These are phyloP conservation scores for Saccharum officinarum DNA, from an alignment of 176 grass and related monocot genomes.

Conservation along the genomic window DNA sequence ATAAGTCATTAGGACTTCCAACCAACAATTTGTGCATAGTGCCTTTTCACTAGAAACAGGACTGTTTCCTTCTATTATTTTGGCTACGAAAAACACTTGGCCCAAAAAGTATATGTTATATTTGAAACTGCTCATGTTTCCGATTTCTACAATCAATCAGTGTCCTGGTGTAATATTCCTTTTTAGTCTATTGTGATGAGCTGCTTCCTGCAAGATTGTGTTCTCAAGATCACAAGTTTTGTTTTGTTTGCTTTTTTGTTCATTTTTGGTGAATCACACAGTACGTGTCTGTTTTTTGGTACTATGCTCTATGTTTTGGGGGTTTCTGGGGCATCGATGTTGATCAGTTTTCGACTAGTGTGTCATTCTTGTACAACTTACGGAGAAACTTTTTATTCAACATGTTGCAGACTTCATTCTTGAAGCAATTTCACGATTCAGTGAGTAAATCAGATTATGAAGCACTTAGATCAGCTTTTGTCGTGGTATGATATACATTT, in stretches of 20 bases:
- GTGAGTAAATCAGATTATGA: slow-evolving; percentile 88
- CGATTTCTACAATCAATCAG: background rate
- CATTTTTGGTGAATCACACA: background rate
- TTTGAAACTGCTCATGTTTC: slow-evolving; percentile 1
- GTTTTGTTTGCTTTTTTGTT: background rate
- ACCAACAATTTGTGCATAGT: background rate
- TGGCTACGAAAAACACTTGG: slow-evolving; percentile 4
- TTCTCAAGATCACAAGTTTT: background rate
- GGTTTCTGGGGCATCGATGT: background rate
- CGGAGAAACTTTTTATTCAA: slow-evolving; percentile 2
- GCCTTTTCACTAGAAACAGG: background rate
- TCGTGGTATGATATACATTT: slow-evolving; percentile 51
- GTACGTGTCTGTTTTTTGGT: slow-evolving; percentile 8
- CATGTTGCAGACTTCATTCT: slow-evolving; percentile 69
- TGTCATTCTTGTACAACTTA: slow-evolving; percentile 14
- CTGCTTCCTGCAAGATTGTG: slow-evolving; percentile 21
- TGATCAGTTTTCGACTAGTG: background rate
- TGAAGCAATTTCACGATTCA: slow-evolving; percentile 82
- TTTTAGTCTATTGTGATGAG: slow-evolving; percentile 23
- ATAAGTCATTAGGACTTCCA: background rate
- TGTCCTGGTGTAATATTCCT: slow-evolving; percentile 24
- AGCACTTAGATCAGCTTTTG: slow-evolving; percentile 80
- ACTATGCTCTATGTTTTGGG: background rate
- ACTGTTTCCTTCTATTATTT: background rate
- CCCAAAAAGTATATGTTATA: background rate